A percentile compares a stretch with the other conserved stretches of the same genome.
These are phyloP conservation scores for Dactylonectria macrodidyma DNA, from an alignment of 2,329 filamentous ascomycete genomes.

Conservation along the genomic window DNA sequence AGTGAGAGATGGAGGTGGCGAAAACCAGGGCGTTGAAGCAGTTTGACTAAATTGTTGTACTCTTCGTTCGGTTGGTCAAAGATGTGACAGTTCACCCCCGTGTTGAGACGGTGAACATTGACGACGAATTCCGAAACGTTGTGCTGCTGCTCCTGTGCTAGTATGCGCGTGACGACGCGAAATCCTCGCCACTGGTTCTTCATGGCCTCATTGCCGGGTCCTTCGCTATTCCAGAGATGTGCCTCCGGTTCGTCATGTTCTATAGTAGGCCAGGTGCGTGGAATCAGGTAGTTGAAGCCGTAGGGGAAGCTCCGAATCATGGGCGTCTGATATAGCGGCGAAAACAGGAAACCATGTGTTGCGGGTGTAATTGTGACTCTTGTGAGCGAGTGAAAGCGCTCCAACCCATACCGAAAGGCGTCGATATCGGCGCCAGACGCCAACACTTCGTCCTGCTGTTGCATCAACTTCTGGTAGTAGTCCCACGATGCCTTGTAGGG, in stretches of 20 bases:
- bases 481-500: slow-evolving; percentile 38
- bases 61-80: slow-evolving; percentile 21
- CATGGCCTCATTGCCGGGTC: neutral
- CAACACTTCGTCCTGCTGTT: slow-evolving; percentile 53
- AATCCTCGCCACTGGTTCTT: slow-evolving; percentile 52
- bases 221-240: neutral
- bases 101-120: slow-evolving; percentile 48
- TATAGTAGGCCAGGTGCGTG: slow-evolving; percentile 46
- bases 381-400: slow-evolving; percentile 52
- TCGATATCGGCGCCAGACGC: slow-evolving; percentile 44
- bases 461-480: slow-evolving; percentile 51
- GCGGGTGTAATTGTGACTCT: slow-evolving; percentile 58
- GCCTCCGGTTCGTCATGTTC: slow-evolving; percentile 3
- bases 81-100: slow-evolving; percentile 45
- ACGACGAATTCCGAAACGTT: slow-evolving; percentile 54
- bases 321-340: slow-evolving; percentile 58
- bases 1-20: slow-evolving; percentile 28
- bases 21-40: slow-evolving; percentile 18
- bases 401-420: slow-evolving; percentile 52
- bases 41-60: slow-evolving; percentile 14
- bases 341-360: slow-evolving; percentile 54
- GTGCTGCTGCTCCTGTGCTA: slow-evolving; percentile 41
- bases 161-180: slow-evolving; percentile 43
- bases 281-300: slow-evolving; percentile 57
- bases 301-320: slow-evolving; percentile 57